Evolutionary conservation across 2,329 filamentous ascomycete genomes (phyloP).

Genomic region (Pseudogymnoascus sp.): DNA sequence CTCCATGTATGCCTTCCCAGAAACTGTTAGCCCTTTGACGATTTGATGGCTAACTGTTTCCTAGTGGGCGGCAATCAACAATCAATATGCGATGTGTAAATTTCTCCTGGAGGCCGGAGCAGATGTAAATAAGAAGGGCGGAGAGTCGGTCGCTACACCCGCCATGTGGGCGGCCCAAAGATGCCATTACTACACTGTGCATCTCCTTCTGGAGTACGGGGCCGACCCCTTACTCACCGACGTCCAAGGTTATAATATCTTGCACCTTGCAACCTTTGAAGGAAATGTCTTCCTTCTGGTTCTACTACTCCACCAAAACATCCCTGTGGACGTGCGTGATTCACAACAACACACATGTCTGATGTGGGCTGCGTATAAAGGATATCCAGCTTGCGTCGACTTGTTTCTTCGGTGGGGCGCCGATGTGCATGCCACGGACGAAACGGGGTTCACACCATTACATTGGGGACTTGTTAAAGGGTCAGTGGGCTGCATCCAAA

Average conservation of each 20-base stretch:
- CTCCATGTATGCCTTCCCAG: constrained; percentile 65
- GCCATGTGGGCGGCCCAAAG: constrained; percentile 96
- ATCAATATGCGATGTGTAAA: constrained; percentile 94
- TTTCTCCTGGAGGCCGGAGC: constrained; percentile 75
- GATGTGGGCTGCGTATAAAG: constrained; percentile 99
- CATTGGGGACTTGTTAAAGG: constrained; percentile 98
- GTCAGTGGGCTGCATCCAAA: constrained; percentile 80
- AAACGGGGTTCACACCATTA: constrained; percentile 87
- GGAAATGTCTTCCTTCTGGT: constrained; percentile 88
- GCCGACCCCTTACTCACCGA: constrained; percentile 90
- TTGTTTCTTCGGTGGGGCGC: constrained; percentile 91
- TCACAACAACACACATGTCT: constrained; percentile 85
- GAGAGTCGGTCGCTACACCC: constrained; percentile 88
- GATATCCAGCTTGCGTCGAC: constrained; percentile 86
- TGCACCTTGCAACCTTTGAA: constrained; percentile 95
- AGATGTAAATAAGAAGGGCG: constrained; percentile 90
- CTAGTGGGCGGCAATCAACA: constrained; percentile 98
- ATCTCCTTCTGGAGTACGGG: constrained; percentile 83
- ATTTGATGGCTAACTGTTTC: constrained; percentile 16
- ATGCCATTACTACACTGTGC: constrained; percentile 94
- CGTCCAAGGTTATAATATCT: constrained; percentile 93
- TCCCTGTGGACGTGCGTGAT: constrained; percentile 87
- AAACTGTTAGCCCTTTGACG: not conserved
- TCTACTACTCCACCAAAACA: constrained; percentile 87
- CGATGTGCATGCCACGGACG: constrained; percentile 82